phyloP scores from a whole-genome alignment of 1,284 basidiomycete species.

The Ganoderma sinense region DNA sequence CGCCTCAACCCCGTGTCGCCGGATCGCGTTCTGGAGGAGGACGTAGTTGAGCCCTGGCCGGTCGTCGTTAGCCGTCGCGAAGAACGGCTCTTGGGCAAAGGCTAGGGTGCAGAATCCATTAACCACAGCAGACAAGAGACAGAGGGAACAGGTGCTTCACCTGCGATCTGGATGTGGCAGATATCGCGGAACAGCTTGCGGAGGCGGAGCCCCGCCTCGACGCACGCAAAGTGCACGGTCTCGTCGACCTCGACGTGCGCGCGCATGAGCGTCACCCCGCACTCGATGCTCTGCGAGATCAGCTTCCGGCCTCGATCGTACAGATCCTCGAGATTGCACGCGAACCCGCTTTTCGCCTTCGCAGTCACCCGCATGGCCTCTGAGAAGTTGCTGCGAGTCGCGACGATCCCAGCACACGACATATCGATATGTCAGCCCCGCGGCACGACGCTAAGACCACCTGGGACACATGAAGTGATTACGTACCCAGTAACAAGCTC shows the following conservation, averaged over 20 bases:
- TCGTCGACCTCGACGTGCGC: constrained; percentile 73
- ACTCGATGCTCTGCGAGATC: constrained; percentile 61
- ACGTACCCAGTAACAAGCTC: constrained; percentile 59
- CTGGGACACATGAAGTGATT: background rate
- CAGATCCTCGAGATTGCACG: constrained; percentile 51
- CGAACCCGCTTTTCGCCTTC: constrained; percentile 56
- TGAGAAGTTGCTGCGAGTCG: constrained; percentile 53
- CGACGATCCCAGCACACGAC: constrained; percentile 11
- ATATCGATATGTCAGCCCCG: constrained; percentile 5
- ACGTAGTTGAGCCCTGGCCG: constrained; percentile 52
- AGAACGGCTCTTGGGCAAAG: constrained; percentile 70
- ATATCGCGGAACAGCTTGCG: constrained; percentile 51
- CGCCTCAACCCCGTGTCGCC: constrained; percentile 49
- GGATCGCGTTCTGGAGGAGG: constrained; percentile 50
- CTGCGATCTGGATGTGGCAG: constrained; percentile 65
- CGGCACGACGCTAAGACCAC: background rate
- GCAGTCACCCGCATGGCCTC: constrained; percentile 64
- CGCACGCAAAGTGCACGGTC: constrained; percentile 56
- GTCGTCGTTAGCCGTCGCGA: constrained; percentile 42
- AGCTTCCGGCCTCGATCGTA: constrained; percentile 59
- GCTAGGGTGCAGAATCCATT: constrained; percentile 43
- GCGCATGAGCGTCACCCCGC: constrained; percentile 68
- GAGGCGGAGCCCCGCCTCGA: constrained; percentile 57
- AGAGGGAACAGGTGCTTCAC: constrained; percentile 41
- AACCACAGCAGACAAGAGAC: constrained; percentile 1